Conservation (phyloP, 2,329 filamentous ascomycete genomes). For the Stromatinia cepivora region DNA sequence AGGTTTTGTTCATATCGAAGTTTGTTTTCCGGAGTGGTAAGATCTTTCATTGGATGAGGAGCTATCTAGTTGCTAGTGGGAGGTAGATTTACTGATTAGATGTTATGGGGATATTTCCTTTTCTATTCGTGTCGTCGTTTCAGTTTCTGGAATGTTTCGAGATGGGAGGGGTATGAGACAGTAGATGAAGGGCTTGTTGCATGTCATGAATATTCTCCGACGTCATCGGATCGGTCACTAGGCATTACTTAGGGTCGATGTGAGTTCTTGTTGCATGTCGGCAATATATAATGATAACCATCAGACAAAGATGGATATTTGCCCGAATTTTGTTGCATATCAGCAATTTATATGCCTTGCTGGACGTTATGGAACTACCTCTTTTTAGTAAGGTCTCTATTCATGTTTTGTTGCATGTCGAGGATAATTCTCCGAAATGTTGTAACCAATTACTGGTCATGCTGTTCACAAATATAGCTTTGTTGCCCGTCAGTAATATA, state of each 20-base stretch:
- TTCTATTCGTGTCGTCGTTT: background rate
- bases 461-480: background rate
- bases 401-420: background rate
- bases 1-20: background rate
- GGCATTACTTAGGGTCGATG: background rate
- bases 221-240: background rate
- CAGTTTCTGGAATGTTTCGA: background rate
- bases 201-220: background rate
- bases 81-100: background rate
- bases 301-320: background rate
- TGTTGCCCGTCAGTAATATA: slow-evolving; percentile 6
- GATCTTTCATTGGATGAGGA: background rate
- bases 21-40: background rate
- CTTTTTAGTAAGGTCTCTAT: background rate
- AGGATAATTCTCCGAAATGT: background rate
- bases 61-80: background rate
- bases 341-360: background rate
- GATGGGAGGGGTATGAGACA: background rate
- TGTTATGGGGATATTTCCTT: no score
- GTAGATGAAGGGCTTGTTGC: background rate
- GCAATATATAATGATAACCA: background rate
- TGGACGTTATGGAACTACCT: background rate
- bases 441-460: background rate
- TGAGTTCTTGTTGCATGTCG: background rate
- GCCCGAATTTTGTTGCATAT: slow-evolving; percentile 1